A percentile compares a stretch with the other conserved stretches of the same genome.
phyloP scores from a whole-genome alignment of 1,284 basidiomycete genomes.

The Leccinum solheimii region DNA sequence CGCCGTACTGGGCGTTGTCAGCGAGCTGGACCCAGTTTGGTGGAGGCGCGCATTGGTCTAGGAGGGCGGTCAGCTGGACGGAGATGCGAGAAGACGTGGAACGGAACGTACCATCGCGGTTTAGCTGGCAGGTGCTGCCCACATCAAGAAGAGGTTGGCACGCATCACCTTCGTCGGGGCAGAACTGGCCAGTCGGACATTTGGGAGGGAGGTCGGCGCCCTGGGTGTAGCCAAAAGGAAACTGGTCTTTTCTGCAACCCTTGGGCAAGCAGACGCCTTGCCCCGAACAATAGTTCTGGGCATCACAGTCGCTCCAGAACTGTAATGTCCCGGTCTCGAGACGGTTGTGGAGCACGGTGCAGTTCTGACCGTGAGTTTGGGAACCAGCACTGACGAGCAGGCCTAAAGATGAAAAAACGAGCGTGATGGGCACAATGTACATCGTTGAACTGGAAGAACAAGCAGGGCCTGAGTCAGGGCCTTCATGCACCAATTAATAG shows the following conservation, averaged over 20 bases:
- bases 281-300: slow-evolving; percentile 63
- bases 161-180: slow-evolving; percentile 79
- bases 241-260: slow-evolving; percentile 76
- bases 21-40: slow-evolving; percentile 63
- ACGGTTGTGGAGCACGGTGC: slow-evolving; percentile 57
- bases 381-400: slow-evolving; percentile 44
- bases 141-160: slow-evolving; percentile 66
- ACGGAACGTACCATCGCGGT: slow-evolving; percentile 73
- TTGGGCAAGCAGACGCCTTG: slow-evolving; percentile 59
- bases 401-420: slow-evolving; percentile 39
- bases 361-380: slow-evolving; percentile 47
- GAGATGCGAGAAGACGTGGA: background rate
- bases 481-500: background rate
- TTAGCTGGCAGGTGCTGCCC: slow-evolving; percentile 74
- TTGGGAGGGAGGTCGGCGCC: slow-evolving; percentile 53
- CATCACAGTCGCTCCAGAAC: slow-evolving; percentile 76
- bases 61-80: background rate
- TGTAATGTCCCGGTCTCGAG: slow-evolving; percentile 74
- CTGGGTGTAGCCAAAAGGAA: slow-evolving; percentile 64
- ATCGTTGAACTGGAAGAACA: slow-evolving; percentile 6
- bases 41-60: slow-evolving; percentile 76
- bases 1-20: slow-evolving; percentile 54
- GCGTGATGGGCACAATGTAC: slow-evolving; percentile 34
- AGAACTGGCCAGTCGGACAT: slow-evolving; percentile 67
- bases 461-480: background rate